Conservation (phyloP, 2,329 filamentous ascomycete genomes). For the Pseudofabraea citricarpa region DNA sequence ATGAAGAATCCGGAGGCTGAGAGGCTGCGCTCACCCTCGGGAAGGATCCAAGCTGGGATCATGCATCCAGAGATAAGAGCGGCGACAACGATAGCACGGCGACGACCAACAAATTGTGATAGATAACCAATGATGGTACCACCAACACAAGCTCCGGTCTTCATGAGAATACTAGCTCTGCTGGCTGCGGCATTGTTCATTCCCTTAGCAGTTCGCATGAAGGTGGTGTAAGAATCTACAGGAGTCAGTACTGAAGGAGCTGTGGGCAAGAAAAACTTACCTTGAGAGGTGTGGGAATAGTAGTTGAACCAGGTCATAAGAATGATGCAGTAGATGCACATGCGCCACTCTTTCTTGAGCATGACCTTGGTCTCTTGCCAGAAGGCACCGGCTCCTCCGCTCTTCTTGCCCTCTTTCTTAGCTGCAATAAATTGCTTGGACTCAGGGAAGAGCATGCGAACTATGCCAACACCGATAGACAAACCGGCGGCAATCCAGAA, state of each 20-base stretch:
- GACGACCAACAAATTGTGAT: slow-evolving; percentile 63
- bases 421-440: slow-evolving; percentile 71
- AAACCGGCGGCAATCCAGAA: slow-evolving; percentile 48
- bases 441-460: slow-evolving; percentile 67
- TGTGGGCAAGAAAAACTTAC: slow-evolving; percentile 39
- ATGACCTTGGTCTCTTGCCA: slow-evolving; percentile 66
- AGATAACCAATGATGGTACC: slow-evolving; percentile 61
- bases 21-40: slow-evolving; percentile 46
- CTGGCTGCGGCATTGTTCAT: slow-evolving; percentile 59
- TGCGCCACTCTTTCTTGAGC: slow-evolving; percentile 66
- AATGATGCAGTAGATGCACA: slow-evolving; percentile 72
- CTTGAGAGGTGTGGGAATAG: slow-evolving; percentile 76
- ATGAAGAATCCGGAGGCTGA: slow-evolving; percentile 80
- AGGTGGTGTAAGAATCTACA: slow-evolving; percentile 60
- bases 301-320: slow-evolving; percentile 67
- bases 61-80: slow-evolving; percentile 60
- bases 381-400: slow-evolving; percentile 50
- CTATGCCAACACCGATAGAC: slow-evolving; percentile 62
- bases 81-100: slow-evolving; percentile 61
- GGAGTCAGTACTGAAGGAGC: slow-evolving; percentile 45
- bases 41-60: slow-evolving; percentile 77
- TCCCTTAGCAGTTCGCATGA: slow-evolving; percentile 70
- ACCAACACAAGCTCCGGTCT: slow-evolving; percentile 50
- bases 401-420: slow-evolving; percentile 61
- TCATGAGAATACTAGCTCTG: slow-evolving; percentile 67